Evolutionary conservation across 139 green algal genomes (phyloP), one percentile per base, ranked within the genome.

Genomic region (Penium margaritaceum): DNA sequence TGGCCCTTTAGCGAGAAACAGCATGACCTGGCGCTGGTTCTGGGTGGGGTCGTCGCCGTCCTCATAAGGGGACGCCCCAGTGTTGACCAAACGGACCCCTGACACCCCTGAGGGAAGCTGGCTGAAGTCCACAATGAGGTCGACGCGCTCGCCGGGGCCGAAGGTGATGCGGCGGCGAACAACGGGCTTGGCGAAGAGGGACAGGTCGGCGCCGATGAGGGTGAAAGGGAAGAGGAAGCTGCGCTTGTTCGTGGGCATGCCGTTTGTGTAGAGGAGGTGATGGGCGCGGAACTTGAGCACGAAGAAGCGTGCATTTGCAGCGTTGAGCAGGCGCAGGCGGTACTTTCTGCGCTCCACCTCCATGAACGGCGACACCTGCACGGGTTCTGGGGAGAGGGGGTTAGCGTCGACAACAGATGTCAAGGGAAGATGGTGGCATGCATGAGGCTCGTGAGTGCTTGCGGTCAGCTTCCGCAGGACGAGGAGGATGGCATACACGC

Each of bases 311-410:
- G 70, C 70, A 15, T 77, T 70, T 9, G 39, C 43, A 21, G 19
- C 70, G 37, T 77, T 77, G 30, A 77, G 32, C 27, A 77, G 38
- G 14, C 70, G 36, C 44, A 77, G 38, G 32, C 70, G 70, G 47
- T 77, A 77, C 63, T 53, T 71, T 61, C 32, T 41, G 37, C 15
- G 44, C 30, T 70, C 21, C 46, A 77, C 70, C 0, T 70, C 14
- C n/a, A 77, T 29, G 37, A 44, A 77, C 27, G 70, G 70, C 70
- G 57, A 77, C 35, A 43, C 66, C 66, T 71, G 35, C 51, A n/a
- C 6, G 35, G 55, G 19, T 21, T 21, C 19, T 21, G 46, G 21
- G 21, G 19, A 19, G 21, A 57, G 46, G 46, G 21, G 21, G 46
- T 57, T 57, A 57, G 21, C 46, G 46, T 24, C 19, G 21, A 57